Base-by-base conservation (phyloP, 169 alveolate species). In the Neospora caninum region DNA sequence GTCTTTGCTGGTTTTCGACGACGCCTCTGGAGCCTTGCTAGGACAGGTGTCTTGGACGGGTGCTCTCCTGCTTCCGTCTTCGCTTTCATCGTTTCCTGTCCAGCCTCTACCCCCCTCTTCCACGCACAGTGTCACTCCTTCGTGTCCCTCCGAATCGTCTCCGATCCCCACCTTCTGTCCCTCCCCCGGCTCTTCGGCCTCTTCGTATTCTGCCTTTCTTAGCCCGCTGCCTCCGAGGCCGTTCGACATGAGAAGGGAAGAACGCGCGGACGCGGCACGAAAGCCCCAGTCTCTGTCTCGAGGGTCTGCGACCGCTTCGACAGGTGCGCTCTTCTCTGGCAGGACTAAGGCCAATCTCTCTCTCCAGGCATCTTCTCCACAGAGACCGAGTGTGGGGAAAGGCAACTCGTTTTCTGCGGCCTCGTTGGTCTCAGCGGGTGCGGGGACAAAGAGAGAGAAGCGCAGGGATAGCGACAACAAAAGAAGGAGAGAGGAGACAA, bases 21-120 rank as follows among this genome's bases (percentile, higher is more conserved):
- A 39, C 31, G 89, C 53, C 36, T 41, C 89, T 1, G 89, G 89
- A 9, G 10, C 53, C 9, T 29, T 25, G 67, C 89, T 82, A 27
- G 89, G 89, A 0, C 43, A 41, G 39, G 89, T 82, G 6, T 7
- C 54, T 39, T 82, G 89, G 89, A 10, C 67, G 4, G 89, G 89
- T 16, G 54, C 67, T 22, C 39, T 1, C 67, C 89, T 82, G 39
- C 31, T 78, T 78, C 86, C 86, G 43, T 7, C 73, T 7, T 64
- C 31, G 16, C n/a, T 4, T 49, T 49, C 58, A 13, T 4, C 4
- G 22, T 49, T 49, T 49, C 58, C 58, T 13, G 13, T 49, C 58
- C 13, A 7, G 58, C 13, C 58, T 49, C n/a, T n/a, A n/a, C n/a
- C n/a, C n/a, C n/a, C 27, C 64, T 27, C 73, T 27, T 64, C 73